A percentile compares a stretch with the other conserved stretches of the same genome.
Evolutionary conservation across 108 stramenopile genomes (phyloP).

Genomic region (Conticribra guillardii): DNA sequence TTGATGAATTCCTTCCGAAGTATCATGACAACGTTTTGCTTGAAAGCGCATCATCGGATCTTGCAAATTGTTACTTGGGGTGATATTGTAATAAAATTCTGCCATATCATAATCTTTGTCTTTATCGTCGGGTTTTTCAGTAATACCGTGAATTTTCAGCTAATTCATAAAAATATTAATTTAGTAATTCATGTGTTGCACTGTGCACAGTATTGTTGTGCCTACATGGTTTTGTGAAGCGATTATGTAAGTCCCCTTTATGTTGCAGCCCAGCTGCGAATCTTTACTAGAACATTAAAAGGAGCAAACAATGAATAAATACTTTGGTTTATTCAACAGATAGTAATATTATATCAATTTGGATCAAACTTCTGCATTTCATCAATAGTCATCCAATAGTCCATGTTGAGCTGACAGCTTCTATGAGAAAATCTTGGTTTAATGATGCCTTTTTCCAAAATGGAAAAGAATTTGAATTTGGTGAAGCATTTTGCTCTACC

Average conservation of each 20-base stretch:
- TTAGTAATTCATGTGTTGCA: not conserved
- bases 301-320: too few species aligned
- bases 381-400: not conserved
- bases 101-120: not conserved
- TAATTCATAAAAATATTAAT: too few species aligned
- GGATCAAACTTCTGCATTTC: not conserved
- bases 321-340: too few species aligned
- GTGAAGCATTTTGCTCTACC: slow-evolving; percentile 1
- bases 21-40: not conserved
- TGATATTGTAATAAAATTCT: not conserved
- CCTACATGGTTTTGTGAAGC: too few species aligned
- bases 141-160: too few species aligned
- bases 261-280: too few species aligned
- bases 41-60: too few species aligned
- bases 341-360: too few species aligned
- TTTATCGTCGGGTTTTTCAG: too few species aligned
- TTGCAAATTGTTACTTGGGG: slow-evolving; percentile 2
- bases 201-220: not conserved
- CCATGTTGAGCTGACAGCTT: slow-evolving; percentile 21
- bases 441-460: slow-evolving; percentile 10
- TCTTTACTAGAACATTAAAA: too few species aligned
- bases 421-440: slow-evolving; percentile 21
- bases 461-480: not conserved
- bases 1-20: slow-evolving; percentile 22
- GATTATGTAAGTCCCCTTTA: too few species aligned